A percentile compares a stretch with the other conserved stretches of the same genome.
Conservation (phyloP, 305 asterid genomes). For the Plantago lanceolata region DNA sequence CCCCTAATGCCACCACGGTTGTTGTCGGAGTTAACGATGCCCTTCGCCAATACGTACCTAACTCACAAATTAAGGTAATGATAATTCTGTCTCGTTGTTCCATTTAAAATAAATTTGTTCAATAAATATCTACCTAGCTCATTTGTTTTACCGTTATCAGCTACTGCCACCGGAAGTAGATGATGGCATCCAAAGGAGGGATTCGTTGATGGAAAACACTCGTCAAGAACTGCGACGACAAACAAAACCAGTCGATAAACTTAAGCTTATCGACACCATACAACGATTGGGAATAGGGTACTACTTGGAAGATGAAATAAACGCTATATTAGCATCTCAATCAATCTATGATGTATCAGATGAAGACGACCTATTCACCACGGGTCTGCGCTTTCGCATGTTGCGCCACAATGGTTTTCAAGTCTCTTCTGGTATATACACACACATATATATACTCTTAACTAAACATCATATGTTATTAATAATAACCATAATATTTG, state of each 20-base stretch:
- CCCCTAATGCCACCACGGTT: neutral
- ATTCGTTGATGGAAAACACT: conserved; percentile 33
- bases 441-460: no score
- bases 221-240: conserved; percentile 22
- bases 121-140: no score
- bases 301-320: conserved; percentile 45
- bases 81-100: no score
- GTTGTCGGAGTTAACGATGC: neutral
- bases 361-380: conserved; percentile 39
- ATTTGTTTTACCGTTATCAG: conserved; percentile 12
- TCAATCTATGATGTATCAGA: conserved; percentile 5
- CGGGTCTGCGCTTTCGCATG: conserved; percentile 49
- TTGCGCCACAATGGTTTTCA: conserved; percentile 49
- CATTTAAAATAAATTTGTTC: no score
- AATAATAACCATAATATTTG: no score
- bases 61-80: neutral
- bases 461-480: no score
- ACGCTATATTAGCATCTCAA: conserved; percentile 17
- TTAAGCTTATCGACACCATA: conserved; percentile 43
- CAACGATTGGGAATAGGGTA: conserved; percentile 53
- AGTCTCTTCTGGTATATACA: conserved; percentile 37
- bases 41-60: neutral
- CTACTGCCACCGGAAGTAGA: conserved; percentile 38
- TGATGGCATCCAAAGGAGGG: conserved; percentile 34
- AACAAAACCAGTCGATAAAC: conserved; percentile 23